Conservation (phyloP, 306 rosid genomes). For the Pueraria montana region DNA sequence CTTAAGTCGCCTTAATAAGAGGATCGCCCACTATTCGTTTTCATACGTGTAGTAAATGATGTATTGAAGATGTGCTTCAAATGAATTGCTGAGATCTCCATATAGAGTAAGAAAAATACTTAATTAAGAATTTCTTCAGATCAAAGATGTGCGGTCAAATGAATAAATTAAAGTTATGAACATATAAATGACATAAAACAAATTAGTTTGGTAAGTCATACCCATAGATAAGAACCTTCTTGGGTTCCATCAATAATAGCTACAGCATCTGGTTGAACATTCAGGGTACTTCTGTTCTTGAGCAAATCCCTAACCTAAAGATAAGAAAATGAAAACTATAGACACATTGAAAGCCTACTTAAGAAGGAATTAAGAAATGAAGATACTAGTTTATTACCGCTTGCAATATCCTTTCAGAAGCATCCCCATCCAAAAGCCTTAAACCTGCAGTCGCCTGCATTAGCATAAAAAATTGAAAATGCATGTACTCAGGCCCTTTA, state of each 20-base stretch:
- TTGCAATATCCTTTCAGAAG: constrained; percentile 37
- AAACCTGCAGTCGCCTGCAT: constrained; percentile 47
- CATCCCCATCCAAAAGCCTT: constrained; percentile 48
- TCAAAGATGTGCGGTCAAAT: too few relatives aligned
- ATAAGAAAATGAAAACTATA: neutral
- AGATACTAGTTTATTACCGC: constrained; percentile 1
- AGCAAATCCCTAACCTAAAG: constrained; percentile 72
- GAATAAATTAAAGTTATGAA: too few relatives aligned
- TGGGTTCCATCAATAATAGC: constrained; percentile 72
- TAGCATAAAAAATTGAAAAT: neutral
- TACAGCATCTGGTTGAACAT: constrained; percentile 52
- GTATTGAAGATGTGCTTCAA: too few relatives aligned
- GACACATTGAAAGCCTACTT: neutral
- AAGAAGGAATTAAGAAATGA: neutral
- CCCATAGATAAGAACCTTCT: constrained; percentile 76
- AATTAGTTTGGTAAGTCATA: neutral
- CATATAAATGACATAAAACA: too few relatives aligned
- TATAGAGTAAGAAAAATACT: too few relatives aligned
- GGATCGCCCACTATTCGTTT: too few relatives aligned
- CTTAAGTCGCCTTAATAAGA: too few relatives aligned
- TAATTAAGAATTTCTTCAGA: too few relatives aligned
- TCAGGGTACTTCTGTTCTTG: constrained; percentile 60
- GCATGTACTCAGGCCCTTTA: too few relatives aligned
- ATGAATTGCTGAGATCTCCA: too few relatives aligned
- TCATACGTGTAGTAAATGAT: too few relatives aligned